phyloP scores from a whole-genome alignment of 2,329 filamentous ascomycete species.

The Seiridium unicorne region DNA sequence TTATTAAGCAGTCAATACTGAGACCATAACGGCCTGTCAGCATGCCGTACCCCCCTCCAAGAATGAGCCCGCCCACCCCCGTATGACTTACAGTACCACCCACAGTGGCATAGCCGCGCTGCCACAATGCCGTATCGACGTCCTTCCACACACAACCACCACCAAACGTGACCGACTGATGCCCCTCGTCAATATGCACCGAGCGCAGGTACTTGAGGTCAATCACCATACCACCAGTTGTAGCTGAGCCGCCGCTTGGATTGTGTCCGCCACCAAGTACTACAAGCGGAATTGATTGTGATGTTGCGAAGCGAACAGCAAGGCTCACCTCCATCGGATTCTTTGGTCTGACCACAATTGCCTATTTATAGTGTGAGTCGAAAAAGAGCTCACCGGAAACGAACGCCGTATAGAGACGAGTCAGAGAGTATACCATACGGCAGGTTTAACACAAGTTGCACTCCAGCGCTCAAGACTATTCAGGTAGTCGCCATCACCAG shows the following conservation, averaged over 20 bases:
- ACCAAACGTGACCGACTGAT: conserved; percentile 44
- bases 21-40: conserved; percentile 54
- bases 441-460: conserved; percentile 33
- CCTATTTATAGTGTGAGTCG: conserved; percentile 24
- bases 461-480: conserved; percentile 37
- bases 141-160: conserved; percentile 54
- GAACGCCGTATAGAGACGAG: no score
- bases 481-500: conserved; percentile 30
- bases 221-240: conserved; percentile 52
- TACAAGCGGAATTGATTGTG: conserved; percentile 46
- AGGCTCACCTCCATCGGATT: conserved; percentile 30
- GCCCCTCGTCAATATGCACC: conserved; percentile 44
- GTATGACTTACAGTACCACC: conserved; percentile 64
- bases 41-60: conserved; percentile 60
- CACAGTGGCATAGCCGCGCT: conserved; percentile 54
- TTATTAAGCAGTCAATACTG: conserved; percentile 38
- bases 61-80: conserved; percentile 56
- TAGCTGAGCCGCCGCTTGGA: conserved; percentile 48
- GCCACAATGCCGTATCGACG: conserved; percentile 49
- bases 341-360: conserved; percentile 41
- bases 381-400: neutral
- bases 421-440: conserved; percentile 12
- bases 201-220: conserved; percentile 50
- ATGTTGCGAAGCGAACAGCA: conserved; percentile 41
- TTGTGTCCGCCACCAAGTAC: conserved; percentile 58